Evolutionary conservation across 768 basidiomycete species (phyloP).

Genomic region (Rhodotorula kratochvilovae): DNA sequence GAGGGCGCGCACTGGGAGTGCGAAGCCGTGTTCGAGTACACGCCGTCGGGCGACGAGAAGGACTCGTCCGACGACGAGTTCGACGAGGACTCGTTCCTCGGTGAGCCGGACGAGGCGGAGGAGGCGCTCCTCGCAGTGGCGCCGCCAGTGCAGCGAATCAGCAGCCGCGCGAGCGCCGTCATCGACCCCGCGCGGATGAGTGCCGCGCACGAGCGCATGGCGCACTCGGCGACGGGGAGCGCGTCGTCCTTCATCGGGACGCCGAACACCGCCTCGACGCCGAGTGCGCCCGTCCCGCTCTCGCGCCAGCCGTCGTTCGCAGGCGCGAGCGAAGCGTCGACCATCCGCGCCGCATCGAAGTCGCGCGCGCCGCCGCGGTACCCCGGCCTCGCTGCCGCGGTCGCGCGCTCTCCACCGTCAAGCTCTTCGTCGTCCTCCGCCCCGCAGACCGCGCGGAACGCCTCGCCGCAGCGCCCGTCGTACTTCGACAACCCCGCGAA

Average conservation of each 20-base stretch:
- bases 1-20: slow-evolving; percentile 40
- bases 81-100: neutral
- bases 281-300: slow-evolving; percentile 5
- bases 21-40: slow-evolving; percentile 40
- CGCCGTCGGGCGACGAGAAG: slow-evolving; percentile 28
- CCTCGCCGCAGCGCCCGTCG: neutral
- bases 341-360: slow-evolving; percentile 1
- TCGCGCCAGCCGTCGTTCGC: slow-evolving; percentile 23
- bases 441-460: neutral
- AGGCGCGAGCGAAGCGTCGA: neutral
- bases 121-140: slow-evolving; percentile 13
- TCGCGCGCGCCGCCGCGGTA: neutral
- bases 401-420: neutral
- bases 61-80: slow-evolving; percentile 27
- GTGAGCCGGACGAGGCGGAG: slow-evolving; percentile 17
- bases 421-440: neutral
- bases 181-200: slow-evolving; percentile 5
- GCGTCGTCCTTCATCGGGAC: neutral
- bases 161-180: neutral
- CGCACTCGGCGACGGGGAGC: neutral
- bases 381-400: neutral
- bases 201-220: neutral
- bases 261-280: neutral
- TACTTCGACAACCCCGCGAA: too few relatives aligned
- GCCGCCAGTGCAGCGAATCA: neutral